A percentile compares a stretch with the other conserved stretches of the same genome.
Evolutionary conservation across 2,329 filamentous ascomycete genomes (phyloP).

Genomic region (Bipolaris cookei): DNA sequence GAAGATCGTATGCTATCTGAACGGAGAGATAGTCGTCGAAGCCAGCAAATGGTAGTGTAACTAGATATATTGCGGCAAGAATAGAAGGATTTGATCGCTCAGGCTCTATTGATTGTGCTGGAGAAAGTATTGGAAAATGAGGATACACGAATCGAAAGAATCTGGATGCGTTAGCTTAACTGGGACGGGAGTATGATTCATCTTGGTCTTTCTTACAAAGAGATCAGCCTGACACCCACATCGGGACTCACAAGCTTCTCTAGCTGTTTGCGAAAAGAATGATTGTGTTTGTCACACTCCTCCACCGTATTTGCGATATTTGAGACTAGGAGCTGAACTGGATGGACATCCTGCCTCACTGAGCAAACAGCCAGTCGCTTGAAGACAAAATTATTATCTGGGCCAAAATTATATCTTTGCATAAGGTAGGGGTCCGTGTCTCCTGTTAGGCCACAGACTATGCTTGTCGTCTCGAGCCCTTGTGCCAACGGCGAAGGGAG

Average conservation of each 20-base stretch:
- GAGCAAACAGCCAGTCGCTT: not conserved
- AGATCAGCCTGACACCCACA: slow-evolving; percentile 1
- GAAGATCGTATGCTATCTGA: slow-evolving; percentile 5
- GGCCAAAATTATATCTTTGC: slow-evolving; percentile 2
- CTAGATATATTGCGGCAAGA: slow-evolving; percentile 1
- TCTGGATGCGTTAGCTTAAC: not conserved
- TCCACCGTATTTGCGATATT: not conserved
- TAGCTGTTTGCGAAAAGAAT: slow-evolving; percentile 1
- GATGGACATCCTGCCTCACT: not conserved
- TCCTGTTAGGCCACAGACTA: slow-evolving; percentile 1
- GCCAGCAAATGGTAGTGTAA: slow-evolving; percentile 1
- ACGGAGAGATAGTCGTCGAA: slow-evolving; percentile 3
- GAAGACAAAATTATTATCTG: not conserved
- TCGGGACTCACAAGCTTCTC: slow-evolving; percentile 2
- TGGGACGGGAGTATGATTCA: not conserved
- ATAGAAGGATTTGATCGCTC: not conserved
- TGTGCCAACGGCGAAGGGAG: not conserved
- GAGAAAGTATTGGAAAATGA: slow-evolving; percentile 1
- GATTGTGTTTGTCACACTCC: not conserved
- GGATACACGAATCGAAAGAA: slow-evolving; percentile 4
- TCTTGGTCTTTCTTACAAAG: not conserved
- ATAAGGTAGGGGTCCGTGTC: slow-evolving; percentile 3
- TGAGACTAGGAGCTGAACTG: slow-evolving; percentile 1
- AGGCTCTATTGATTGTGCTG: not conserved
- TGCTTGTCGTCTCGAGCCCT: not conserved